A percentile compares a stretch with the other conserved stretches of the same genome.
Evolutionary conservation across 2,329 filamentous ascomycete species (phyloP).

Genomic region (Xylariales sp.): DNA sequence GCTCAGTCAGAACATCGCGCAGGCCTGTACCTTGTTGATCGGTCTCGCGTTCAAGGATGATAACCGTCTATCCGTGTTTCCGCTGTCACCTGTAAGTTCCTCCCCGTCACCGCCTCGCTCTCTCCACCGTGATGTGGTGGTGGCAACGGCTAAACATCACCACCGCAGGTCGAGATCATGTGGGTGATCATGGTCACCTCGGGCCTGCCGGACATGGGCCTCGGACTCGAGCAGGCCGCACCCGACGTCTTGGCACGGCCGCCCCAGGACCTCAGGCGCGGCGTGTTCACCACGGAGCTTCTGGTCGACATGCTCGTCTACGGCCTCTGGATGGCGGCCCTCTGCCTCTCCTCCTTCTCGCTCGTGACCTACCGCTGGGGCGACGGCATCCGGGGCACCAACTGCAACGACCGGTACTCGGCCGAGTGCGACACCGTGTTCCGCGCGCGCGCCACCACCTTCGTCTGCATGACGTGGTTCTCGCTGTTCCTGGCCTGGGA

Average conservation of each 20-base stretch:
- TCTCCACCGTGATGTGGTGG: too few species aligned
- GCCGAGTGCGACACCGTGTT: slow-evolving; percentile 58
- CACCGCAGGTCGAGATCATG: slow-evolving; percentile 66
- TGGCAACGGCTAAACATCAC: too few species aligned
- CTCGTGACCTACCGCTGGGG: slow-evolving; percentile 61
- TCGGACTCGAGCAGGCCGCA: slow-evolving; percentile 67
- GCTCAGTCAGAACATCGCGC: slow-evolving; percentile 65
- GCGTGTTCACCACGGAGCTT: slow-evolving; percentile 63
- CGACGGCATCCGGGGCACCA: slow-evolving; percentile 46
- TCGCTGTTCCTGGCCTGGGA: slow-evolving; percentile 76
- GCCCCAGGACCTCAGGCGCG: slow-evolving; percentile 56
- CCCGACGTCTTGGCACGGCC: slow-evolving; percentile 65
- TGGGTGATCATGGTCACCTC: slow-evolving; percentile 82
- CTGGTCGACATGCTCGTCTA: slow-evolving; percentile 65
- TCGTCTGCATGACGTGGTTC: slow-evolving; percentile 71
- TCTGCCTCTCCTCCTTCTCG: slow-evolving; percentile 58
- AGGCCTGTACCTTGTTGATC: slow-evolving; percentile 64
- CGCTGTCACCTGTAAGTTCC: slow-evolving; percentile 52
- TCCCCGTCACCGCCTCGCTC: too few species aligned
- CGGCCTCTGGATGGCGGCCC: slow-evolving; percentile 62
- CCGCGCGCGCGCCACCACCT: slow-evolving; percentile 68
- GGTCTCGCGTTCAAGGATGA: slow-evolving; percentile 68
- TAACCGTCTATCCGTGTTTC: slow-evolving; percentile 63
- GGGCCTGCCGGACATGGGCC: slow-evolving; percentile 70
- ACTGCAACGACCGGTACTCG: slow-evolving; percentile 57